Base-by-base conservation (phyloP, 345 rosid species). In the Melaleuca quinquenervia region DNA sequence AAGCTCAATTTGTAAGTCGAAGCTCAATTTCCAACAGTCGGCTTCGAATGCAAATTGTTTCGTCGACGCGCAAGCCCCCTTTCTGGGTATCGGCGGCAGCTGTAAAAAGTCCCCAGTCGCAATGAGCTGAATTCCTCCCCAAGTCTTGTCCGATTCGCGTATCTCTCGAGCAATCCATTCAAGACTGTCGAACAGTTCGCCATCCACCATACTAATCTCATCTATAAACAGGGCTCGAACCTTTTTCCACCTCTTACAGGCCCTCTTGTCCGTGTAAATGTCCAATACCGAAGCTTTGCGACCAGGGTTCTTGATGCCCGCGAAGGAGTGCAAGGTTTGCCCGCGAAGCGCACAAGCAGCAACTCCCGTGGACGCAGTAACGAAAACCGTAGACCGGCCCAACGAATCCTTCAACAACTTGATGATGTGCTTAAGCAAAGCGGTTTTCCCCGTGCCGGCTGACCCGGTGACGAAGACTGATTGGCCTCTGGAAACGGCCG, bases 91-190 rank as follows among this genome's bases (percentile, higher is more conserved):
- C 0, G 89, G 91, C 4, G 89, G 90, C 56, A 91, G 49, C 88
- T 90, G 93, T 44, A 87, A 87, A 83, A 89, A 91, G 84, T 90
- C 91, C 36, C 91, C 91, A 48, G 89, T 58, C 21, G 78, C 93
- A 21, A 90, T 82, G 52, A 91, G 89, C 87, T 80, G 89, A 50
- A 90, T 88, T 48, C 93, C 93, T 55, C 93, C 93, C 91, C 93
- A 90, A 1, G 88, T 83, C 75, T 84, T 15, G 41, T 24, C 84
- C 1, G 86, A 84, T 21, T 64, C 70, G 22, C 90, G 84, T 45
- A 91, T 21, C 74, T 44, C 13, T 82, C 88, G 87, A 3, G 92
- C 91, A 50, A 89, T 83, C 32, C 12, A 58, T 32, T 89, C 92
- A 82, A 91, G 88, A 55, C 74, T 86, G n/a, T 89, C 91, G 50